Conservation (phyloP, 305 asterid genomes). For the Solanum hybrid region DNA sequence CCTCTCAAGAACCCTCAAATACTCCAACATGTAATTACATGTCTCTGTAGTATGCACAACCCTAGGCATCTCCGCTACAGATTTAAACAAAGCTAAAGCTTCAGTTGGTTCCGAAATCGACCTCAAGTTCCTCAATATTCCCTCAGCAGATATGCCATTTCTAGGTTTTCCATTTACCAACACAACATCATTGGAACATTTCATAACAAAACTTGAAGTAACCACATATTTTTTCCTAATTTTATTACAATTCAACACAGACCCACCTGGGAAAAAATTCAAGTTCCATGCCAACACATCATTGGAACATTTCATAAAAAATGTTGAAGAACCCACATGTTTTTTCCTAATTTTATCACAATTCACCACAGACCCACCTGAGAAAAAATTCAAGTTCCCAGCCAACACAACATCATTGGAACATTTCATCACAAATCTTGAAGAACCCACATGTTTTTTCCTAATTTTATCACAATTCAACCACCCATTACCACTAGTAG, state of each 20-base stretch:
- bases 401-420: constrained; percentile 24
- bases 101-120: constrained; percentile 38
- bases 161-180: constrained; percentile 17
- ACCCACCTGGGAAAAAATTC: constrained; percentile 26
- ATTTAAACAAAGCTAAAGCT: constrained; percentile 51
- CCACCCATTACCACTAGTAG: constrained; percentile 16
- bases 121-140: constrained; percentile 52
- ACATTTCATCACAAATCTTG: constrained; percentile 37
- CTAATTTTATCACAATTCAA: constrained; percentile 35
- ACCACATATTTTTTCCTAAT: constrained; percentile 24
- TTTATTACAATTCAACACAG: constrained; percentile 34
- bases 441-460: constrained; percentile 23
- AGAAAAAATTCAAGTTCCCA: constrained; percentile 2
- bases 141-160: constrained; percentile 44
- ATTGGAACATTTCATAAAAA: constrained; percentile 34
- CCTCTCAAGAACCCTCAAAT: constrained; percentile 50
- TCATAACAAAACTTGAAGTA: constrained; percentile 32
- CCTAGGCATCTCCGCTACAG: constrained; percentile 40
- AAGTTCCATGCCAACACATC: constrained; percentile 19
- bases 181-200: constrained; percentile 37
- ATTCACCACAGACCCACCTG: constrained; percentile 27
- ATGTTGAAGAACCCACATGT: constrained; percentile 23
- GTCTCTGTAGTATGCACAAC: constrained; percentile 76
- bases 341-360: constrained; percentile 42
- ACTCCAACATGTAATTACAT: constrained; percentile 86